Percentiles rank a stretch among this genome's conserved stretches.
Conservation (phyloP, 108 stramenopile genomes). For the Fragilariopsis cylindrus region DNA sequence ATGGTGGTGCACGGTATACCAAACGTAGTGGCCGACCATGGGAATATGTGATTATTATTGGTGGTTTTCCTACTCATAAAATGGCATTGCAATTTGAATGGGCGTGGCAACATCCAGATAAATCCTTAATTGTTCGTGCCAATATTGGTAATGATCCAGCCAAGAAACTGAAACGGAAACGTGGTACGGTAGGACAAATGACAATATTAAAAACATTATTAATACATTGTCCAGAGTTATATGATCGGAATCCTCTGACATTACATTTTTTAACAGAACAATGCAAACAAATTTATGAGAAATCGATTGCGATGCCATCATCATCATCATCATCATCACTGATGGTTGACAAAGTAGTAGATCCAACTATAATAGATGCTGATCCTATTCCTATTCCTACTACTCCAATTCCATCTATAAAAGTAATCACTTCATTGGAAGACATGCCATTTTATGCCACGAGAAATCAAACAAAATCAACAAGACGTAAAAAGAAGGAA, state of each 20-base stretch:
- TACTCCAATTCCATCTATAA: background rate
- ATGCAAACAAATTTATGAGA: constrained; percentile 7
- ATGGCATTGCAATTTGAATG: constrained; percentile 81
- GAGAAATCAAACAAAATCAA: constrained; percentile 4
- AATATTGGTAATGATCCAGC: constrained; percentile 50
- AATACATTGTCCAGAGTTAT: constrained; percentile 35
- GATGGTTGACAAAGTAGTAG: no score
- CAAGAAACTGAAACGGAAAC: constrained; percentile 39
- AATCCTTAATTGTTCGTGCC: constrained; percentile 51
- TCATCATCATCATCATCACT: no score
- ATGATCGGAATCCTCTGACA: constrained; percentile 17
- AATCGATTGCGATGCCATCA: constrained; percentile 7
- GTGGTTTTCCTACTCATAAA: constrained; percentile 62
- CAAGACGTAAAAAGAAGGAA: background rate
- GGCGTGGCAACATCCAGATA: constrained; percentile 77
- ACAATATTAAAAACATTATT: constrained; percentile 41
- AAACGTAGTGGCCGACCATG: constrained; percentile 68
- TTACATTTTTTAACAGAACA: constrained; percentile 41
- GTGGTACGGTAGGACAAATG: constrained; percentile 43
- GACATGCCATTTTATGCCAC: constrained; percentile 32
- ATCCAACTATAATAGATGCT: no score
- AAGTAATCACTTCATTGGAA: constrained; percentile 15
- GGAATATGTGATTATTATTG: constrained; percentile 58
- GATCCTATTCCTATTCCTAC: background rate
- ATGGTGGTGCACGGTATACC: constrained; percentile 68